These are phyloP conservation scores for Cladosporium sp. DNA, from an alignment of 2,329 filamentous ascomycete species.

Conservation along the genomic window DNA sequence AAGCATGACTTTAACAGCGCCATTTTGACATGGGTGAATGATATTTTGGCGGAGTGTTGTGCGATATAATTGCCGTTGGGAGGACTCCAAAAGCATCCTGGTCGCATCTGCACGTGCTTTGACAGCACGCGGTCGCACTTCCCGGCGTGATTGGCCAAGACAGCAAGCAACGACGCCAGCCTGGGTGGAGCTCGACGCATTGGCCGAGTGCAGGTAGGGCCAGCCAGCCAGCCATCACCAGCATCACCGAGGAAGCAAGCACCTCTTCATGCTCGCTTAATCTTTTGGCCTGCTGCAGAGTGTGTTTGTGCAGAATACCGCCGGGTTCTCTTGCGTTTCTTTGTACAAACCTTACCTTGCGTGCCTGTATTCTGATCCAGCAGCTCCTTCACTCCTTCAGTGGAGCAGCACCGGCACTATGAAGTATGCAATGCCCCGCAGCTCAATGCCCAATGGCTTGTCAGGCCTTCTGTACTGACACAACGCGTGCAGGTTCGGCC, in stretches of 20 bases:
- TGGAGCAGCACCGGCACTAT: conserved; percentile 10
- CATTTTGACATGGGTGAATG: too few relatives aligned
- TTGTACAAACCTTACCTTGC: neutral
- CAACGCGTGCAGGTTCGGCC: conserved; percentile 66
- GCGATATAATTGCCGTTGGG: neutral
- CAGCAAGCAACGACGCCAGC: neutral
- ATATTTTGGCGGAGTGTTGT: too few relatives aligned
- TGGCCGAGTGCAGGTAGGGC: neutral
- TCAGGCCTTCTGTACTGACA: conserved; percentile 1
- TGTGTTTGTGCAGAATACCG: neutral
- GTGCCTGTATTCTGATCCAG: neutral
- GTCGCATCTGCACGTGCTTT: neutral
- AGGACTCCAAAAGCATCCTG: neutral
- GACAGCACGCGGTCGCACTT: neutral
- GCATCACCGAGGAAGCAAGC: neutral
- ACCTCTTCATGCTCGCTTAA: conserved; percentile 11
- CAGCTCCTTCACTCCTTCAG: neutral
- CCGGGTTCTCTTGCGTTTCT: neutral
- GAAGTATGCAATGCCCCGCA: conserved; percentile 13
- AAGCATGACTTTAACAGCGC: too few relatives aligned
- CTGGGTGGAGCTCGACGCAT: neutral
- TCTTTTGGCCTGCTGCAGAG: neutral
- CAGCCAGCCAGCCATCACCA: conserved; percentile 7
- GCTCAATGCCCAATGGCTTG: conserved; percentile 6
- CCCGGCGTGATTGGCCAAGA: neutral